Conservation (phyloP, 805 yeast genomes). For the Kodamaea jinghongensis region DNA sequence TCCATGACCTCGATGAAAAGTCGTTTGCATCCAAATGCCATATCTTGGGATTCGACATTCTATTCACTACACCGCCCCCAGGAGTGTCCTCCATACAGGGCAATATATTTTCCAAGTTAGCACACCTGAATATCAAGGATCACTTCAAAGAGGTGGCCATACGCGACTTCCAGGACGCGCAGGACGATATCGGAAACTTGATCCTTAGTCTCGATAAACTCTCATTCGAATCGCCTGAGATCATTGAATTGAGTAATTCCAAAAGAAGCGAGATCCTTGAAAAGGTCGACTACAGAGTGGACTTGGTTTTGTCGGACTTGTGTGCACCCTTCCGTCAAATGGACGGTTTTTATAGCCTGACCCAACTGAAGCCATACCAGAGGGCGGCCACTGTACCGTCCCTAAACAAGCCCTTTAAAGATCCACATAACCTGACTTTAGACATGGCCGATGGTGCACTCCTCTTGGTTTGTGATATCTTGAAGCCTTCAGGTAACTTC, state of each 20-base stretch:
- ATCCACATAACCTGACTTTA: constrained; percentile 28
- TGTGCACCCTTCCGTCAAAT: constrained; percentile 33
- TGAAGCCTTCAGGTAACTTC: constrained; percentile 30
- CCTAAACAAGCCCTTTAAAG: constrained; percentile 23
- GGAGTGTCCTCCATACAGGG: constrained; percentile 87
- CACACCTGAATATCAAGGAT: constrained; percentile 22
- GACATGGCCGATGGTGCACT: constrained; percentile 43
- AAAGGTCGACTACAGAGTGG: constrained; percentile 27
- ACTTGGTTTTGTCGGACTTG: constrained; percentile 37
- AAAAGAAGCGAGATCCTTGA: constrained; percentile 8
- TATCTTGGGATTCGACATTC: constrained; percentile 50
- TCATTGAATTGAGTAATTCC: constrained; percentile 6
- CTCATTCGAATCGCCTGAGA: constrained; percentile 5
- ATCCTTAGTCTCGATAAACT: constrained; percentile 8
- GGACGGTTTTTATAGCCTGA: constrained; percentile 37
- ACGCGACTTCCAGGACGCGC: constrained; percentile 9
- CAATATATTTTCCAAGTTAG: constrained; percentile 62
- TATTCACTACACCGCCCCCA: constrained; percentile 72
- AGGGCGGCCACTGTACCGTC: constrained; percentile 25
- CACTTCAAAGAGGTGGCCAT: constrained; percentile 30
- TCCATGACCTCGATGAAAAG: constrained; percentile 29
- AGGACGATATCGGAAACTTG: constrained; percentile 18
- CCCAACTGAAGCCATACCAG: constrained; percentile 33
- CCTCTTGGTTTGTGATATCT: constrained; percentile 25
- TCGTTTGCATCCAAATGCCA: constrained; percentile 30